Evolutionary conservation across 2,329 filamentous ascomycete genomes (phyloP).

Genomic region (Hymenoscyphus repandus): DNA sequence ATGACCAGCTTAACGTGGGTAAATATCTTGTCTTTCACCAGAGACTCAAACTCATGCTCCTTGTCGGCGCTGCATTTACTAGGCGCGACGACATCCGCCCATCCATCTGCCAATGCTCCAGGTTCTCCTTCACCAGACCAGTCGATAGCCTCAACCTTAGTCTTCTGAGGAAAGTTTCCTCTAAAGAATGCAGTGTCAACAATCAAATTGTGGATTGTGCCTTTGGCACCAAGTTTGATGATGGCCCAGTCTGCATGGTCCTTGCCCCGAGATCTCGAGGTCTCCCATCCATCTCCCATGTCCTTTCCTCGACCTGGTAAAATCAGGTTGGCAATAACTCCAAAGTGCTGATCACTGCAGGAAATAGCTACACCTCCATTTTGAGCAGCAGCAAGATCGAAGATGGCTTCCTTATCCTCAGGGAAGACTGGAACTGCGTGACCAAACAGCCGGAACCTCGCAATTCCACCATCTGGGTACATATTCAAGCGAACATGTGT

Average conservation of each 20-base stretch:
- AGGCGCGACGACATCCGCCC: constrained; percentile 61
- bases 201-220: constrained; percentile 59
- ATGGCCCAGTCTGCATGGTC: constrained; percentile 79
- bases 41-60: constrained; percentile 61
- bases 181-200: constrained; percentile 80
- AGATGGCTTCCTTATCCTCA: constrained; percentile 54
- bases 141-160: constrained; percentile 59
- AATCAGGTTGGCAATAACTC: constrained; percentile 74
- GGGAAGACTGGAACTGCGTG: constrained; percentile 73
- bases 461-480: constrained; percentile 83
- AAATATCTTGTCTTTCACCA: constrained; percentile 54
- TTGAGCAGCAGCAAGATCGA: constrained; percentile 73
- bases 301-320: constrained; percentile 73
- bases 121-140: constrained; percentile 51
- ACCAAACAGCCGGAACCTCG: constrained; percentile 72
- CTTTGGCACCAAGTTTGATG: constrained; percentile 64
- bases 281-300: constrained; percentile 90
- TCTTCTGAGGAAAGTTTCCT: constrained; percentile 77
- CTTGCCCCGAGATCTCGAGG: constrained; percentile 64
- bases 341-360: constrained; percentile 81
- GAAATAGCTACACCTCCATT: constrained; percentile 72
- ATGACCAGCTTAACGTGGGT: constrained; percentile 81
- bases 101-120: constrained; percentile 50
- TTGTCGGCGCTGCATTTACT: constrained; percentile 67
- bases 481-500: constrained; percentile 78